Percentiles rank a stretch among this genome's conserved stretches.
Conservation (phyloP, 768 basidiomycete species). For the Lyophyllum decastes region DNA sequence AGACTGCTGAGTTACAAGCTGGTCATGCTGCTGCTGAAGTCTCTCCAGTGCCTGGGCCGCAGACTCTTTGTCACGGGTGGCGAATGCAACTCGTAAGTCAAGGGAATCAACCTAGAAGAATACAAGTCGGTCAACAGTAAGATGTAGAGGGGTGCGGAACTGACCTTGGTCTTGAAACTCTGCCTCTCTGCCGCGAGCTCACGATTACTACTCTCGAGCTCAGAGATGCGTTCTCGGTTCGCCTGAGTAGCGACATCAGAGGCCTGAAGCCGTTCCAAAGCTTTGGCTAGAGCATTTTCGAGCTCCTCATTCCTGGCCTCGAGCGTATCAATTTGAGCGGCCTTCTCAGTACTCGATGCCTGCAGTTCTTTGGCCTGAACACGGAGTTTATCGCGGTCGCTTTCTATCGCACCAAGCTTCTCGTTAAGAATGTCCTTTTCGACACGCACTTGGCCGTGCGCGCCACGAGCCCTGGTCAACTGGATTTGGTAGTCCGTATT, state of each 20-base stretch:
- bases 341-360: conserved; percentile 38
- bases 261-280: conserved; percentile 67
- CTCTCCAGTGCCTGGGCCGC: conserved; percentile 47
- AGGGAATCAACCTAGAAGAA: conserved; percentile 55
- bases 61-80: conserved; percentile 64
- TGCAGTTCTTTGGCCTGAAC: conserved; percentile 58
- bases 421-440: conserved; percentile 78
- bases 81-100: conserved; percentile 57
- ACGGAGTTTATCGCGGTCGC: conserved; percentile 64
- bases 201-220: conserved; percentile 62
- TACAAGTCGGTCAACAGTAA: conserved; percentile 13
- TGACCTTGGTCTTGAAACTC: conserved; percentile 59
- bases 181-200: conserved; percentile 60
- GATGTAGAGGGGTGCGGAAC: conserved; percentile 17
- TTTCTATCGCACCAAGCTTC: conserved; percentile 59
- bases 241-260: conserved; percentile 69
- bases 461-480: conserved; percentile 73
- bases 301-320: conserved; percentile 59
- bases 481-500: conserved; percentile 75
- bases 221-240: conserved; percentile 58
- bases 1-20: conserved; percentile 59
- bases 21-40: conserved; percentile 64
- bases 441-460: conserved; percentile 76
- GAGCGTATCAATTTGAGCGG: conserved; percentile 46
- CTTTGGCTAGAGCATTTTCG: conserved; percentile 73